Evolutionary conservation across 2,329 filamentous ascomycete species (phyloP).

Genomic region (Amauroascus verrucosus): DNA sequence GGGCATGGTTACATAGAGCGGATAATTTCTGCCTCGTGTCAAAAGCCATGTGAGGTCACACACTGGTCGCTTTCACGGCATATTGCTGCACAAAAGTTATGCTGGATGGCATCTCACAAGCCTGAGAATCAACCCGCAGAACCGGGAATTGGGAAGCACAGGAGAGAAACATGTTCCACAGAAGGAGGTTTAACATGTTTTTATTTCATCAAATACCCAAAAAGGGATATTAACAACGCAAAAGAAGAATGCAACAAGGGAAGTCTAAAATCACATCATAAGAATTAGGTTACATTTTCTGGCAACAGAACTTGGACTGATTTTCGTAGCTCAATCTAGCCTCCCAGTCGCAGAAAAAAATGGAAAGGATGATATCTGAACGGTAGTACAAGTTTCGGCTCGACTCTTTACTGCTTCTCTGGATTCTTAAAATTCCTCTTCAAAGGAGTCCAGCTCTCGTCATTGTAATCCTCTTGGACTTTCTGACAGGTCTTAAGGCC

Average conservation of each 20-base stretch:
- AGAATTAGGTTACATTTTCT: conserved; percentile 3
- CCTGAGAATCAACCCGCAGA: background rate
- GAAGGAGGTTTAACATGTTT: background rate
- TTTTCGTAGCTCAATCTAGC: conserved; percentile 1
- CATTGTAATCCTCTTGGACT: conserved; percentile 63
- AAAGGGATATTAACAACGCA: background rate
- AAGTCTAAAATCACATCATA: background rate
- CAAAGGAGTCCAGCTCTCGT: conserved; percentile 67
- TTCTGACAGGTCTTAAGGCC: conserved; percentile 59
- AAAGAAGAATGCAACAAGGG: background rate
- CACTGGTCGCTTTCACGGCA: background rate
- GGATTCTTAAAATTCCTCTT: conserved; percentile 53
- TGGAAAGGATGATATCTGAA: background rate
- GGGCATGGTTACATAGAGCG: background rate
- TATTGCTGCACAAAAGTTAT: background rate
- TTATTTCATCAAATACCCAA: background rate
- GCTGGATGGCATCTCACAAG: background rate
- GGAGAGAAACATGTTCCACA: background rate
- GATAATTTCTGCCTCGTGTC: background rate
- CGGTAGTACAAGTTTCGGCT: background rate
- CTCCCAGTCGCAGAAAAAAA: conserved; percentile 1
- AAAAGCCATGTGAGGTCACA: background rate
- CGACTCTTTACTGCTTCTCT: conserved; percentile 26
- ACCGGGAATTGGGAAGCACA: background rate
- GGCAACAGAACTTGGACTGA: background rate